phyloP scores from a whole-genome alignment of 306 rosid species.

The Castanopsis chinensis region DNA sequence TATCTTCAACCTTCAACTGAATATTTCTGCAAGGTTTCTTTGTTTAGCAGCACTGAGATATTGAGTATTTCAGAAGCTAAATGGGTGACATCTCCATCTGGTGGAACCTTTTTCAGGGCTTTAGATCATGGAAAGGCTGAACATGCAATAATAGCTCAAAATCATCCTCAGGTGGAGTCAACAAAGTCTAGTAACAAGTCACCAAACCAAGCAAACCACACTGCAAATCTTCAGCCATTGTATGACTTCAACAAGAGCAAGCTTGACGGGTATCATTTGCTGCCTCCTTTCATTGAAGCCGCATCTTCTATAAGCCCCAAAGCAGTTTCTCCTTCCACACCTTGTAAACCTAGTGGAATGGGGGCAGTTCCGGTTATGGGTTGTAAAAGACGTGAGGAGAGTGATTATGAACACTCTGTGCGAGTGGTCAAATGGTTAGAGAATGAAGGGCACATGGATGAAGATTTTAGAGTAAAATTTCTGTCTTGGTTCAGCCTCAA shows the following conservation, averaged over 20 bases:
- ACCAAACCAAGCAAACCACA: conserved; percentile 21
- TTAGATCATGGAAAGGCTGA: conserved; percentile 27
- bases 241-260: conserved; percentile 34
- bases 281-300: conserved; percentile 35
- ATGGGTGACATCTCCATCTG: conserved; percentile 61
- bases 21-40: conserved; percentile 81
- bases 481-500: conserved; percentile 97
- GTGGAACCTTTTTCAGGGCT: conserved; percentile 22
- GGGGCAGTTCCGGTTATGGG: conserved; percentile 29
- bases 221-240: conserved; percentile 25
- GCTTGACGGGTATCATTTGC: conserved; percentile 40
- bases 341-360: conserved; percentile 48
- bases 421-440: conserved; percentile 75
- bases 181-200: conserved; percentile 48
- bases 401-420: conserved; percentile 75
- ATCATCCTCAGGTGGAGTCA: conserved; percentile 44
- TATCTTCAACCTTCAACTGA: conserved; percentile 72
- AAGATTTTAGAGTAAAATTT: conserved; percentile 73
- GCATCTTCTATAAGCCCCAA: conserved; percentile 22
- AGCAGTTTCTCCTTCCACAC: conserved; percentile 66
- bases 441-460: conserved; percentile 63
- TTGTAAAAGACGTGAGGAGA: conserved; percentile 51
- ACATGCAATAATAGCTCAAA: conserved; percentile 27
- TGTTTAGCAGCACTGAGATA: conserved; percentile 65
- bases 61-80: conserved; percentile 80